Base-by-base conservation (phyloP, 2,329 filamentous ascomycete genomes). In the Microthyrium microscopicum region DNA sequence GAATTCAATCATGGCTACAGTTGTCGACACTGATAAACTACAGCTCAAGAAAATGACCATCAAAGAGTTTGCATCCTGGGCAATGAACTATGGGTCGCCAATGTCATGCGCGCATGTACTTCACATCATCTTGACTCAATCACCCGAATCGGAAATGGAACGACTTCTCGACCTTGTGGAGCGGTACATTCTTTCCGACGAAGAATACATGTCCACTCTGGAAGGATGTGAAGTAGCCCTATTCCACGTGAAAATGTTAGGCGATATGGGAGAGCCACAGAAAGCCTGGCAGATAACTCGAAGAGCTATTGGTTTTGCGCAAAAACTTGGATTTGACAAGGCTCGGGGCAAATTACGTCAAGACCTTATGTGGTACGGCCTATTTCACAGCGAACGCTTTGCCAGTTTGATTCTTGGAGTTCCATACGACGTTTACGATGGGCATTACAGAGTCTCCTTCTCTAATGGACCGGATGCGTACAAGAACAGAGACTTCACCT, bases 181-280 rank as follows among this genome's bases (percentile, higher is more conserved):
- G 31, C 53, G 50, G 12, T 53, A 64, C 39, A 56, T 71, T 12
- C 45, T 62, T 11, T 52, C 55, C 13, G 54, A 55, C 13, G 62
- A 68, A 34, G 58, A 66, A 30, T 59, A 60, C 36, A 55, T 57
- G 8, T 58, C 59, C 7, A 66, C 57, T 1, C 41, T 69, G 0
- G 60, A 69, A 31, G 62, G 61, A 3, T 55, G 73, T 35, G 66
- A 71, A 43, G 63, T 60, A 30, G 53, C 66, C 26, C 49, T 62
- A 31, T 44, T 73, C 8, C 53, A 61, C 25, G 54, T 57, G 8
- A 70, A 69, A 42, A 59, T 64, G 39, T 62, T 66, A 39, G 51
- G 67, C 34, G 64, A 68, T 36, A 60, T 66, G 38, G 69, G 68
- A 3, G 60, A 62, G 25, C 66, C 68, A 8, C 60, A 64, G 20